Base-by-base conservation (phyloP, 2,329 filamentous ascomycete genomes). In the Penicillium sp. region DNA sequence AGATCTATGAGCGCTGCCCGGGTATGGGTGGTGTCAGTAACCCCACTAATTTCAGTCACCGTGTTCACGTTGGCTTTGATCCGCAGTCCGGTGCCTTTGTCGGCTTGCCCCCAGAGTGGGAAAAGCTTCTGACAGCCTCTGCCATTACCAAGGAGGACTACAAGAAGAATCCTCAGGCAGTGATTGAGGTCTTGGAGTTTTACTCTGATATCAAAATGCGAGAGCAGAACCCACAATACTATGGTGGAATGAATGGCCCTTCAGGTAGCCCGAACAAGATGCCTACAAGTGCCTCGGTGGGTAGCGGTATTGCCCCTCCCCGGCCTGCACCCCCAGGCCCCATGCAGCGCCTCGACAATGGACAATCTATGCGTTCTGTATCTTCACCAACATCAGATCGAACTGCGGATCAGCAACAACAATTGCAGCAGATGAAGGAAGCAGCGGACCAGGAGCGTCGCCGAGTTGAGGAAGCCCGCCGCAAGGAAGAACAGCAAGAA, bases 101-200 rank as follows among this genome's bases (percentile, higher is more conserved):
- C 48, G 95, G 95, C 39, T 77, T 99, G 65, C 95, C 95, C 1
- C 88, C 92, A 5, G 95, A 99, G 80, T 99, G 95, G 95, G 95
- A 96, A 71, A 96, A 96, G 76, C 83, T 99, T 51, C 83, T 99
- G 65, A 98, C 95, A 70, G 93, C 92, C 9, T 98, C 95, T 3
- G 95, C 95, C 57, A 95, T 99, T 70, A 98, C 95, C 58, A 96
- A 97, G 77, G 95, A 99, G 70, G 95, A 99, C 74, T 98, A 98
- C 77, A 92, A 96, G 77, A 93, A 95, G 71, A 97, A 99, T 70
- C 95, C 95, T 5, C 89, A 93, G 79, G 92, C 87, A 58, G 85
- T 80, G 26, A 81, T 87, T 50, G 87, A 89, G 71, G 87, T 88
- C 13, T 76, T 89, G 25, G 85, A 88, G 62, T 89, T 89, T 69